phyloP scores from a whole-genome alignment of 2,329 filamentous ascomycete genomes.

The Aspergillus sp. region DNA sequence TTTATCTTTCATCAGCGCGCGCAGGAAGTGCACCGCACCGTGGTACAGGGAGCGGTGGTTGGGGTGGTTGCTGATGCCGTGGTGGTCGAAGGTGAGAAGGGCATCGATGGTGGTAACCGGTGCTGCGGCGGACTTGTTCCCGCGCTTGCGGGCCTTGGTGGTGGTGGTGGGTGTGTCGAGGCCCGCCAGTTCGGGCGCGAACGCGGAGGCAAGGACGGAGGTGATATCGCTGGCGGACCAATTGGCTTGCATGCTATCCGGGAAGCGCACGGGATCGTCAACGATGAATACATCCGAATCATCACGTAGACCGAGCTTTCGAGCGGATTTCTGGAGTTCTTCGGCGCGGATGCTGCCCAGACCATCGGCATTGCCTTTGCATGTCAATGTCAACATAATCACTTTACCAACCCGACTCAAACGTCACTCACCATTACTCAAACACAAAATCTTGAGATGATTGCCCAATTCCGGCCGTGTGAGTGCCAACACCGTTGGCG shows the following conservation, averaged over 20 bases:
- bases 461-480: constrained; percentile 73
- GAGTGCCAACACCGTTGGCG: constrained; percentile 77
- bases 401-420: not conserved
- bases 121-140: constrained; percentile 19
- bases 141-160: constrained; percentile 14
- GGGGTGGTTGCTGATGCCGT: constrained; percentile 76
- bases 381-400: not conserved
- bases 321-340: constrained; percentile 73
- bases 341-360: constrained; percentile 73
- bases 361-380: constrained; percentile 70
- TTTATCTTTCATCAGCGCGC: constrained; percentile 54
- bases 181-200: constrained; percentile 55
- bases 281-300: constrained; percentile 79
- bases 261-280: constrained; percentile 67
- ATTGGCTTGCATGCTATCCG: constrained; percentile 73
- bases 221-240: constrained; percentile 70
- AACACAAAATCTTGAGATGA: constrained; percentile 86
- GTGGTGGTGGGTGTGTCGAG: constrained; percentile 29
- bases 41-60: constrained; percentile 88
- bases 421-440: constrained; percentile 62
- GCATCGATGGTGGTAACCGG: constrained; percentile 60
- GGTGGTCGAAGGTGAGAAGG: constrained; percentile 80
- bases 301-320: constrained; percentile 63
- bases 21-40: constrained; percentile 67
- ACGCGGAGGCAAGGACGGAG: constrained; percentile 60